Evolutionary conservation across 139 green algal species (phyloP).

Genomic region (Spirogloea muscicola): DNA sequence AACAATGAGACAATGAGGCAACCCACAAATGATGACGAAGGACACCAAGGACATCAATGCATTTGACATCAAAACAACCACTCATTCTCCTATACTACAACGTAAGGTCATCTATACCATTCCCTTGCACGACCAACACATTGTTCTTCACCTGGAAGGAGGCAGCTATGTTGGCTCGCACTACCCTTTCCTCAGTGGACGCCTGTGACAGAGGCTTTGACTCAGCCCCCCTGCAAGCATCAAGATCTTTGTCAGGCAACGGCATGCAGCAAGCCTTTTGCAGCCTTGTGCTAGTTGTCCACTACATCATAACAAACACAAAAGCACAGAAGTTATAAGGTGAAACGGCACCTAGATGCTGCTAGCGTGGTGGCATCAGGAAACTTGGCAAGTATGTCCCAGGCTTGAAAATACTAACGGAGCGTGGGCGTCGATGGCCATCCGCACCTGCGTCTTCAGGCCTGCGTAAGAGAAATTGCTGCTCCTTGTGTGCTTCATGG

Average conservation of each 20-base stretch:
- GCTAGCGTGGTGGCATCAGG: too few relatives aligned
- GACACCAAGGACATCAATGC: not conserved
- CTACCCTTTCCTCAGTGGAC: constrained; percentile 38
- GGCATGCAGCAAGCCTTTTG: too few relatives aligned
- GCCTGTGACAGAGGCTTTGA: not conserved
- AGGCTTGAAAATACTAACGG: constrained; percentile 6
- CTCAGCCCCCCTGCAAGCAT: constrained; percentile 18
- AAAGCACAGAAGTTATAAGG: too few relatives aligned
- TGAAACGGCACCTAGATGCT: too few relatives aligned
- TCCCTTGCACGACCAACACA: not conserved
- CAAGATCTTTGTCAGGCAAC: too few relatives aligned
- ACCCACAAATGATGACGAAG: not conserved
- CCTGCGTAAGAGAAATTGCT: constrained; percentile 96
- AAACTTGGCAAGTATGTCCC: not conserved
- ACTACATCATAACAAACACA: too few relatives aligned
- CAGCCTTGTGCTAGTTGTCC: too few relatives aligned
- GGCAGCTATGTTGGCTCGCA: constrained; percentile 83
- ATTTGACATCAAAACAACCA: not conserved
- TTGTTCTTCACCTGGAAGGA: constrained; percentile 65
- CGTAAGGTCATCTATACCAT: not conserved
- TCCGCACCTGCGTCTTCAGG: constrained; percentile 79
- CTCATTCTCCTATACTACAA: not conserved
- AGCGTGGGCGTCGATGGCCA: constrained; percentile 32
- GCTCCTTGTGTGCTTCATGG: constrained; percentile 63
- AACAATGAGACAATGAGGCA: not conserved